phyloP scores from a whole-genome alignment of 257 asterid species.

The Henckelia pumila region DNA sequence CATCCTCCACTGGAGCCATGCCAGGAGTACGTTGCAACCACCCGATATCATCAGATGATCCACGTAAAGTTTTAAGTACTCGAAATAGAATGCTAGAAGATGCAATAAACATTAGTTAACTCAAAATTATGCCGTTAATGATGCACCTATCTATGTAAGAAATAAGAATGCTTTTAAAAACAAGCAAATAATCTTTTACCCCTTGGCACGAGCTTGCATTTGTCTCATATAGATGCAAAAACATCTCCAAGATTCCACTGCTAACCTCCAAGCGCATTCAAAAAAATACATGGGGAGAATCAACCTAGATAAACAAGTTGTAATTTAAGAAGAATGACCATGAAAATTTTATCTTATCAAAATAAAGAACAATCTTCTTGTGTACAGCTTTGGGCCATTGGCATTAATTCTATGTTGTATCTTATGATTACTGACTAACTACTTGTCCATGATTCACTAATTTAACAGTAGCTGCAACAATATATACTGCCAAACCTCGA shows the following conservation, averaged over 20 bases:
- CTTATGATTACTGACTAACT: not conserved
- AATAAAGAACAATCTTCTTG: not conserved
- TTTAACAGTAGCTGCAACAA: conserved; percentile 1
- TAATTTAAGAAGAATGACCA: conserved; percentile 18
- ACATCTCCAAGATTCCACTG: conserved; percentile 49
- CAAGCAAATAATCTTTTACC: conserved; percentile 41
- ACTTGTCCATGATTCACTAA: not conserved
- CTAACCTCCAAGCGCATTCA: conserved; percentile 58
- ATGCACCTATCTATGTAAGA: conserved; percentile 5
- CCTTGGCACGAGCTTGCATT: conserved; percentile 39
- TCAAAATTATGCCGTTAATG: not conserved
- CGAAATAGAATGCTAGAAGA: conserved; percentile 52
- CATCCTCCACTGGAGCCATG: conserved; percentile 80
- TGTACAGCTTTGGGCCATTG: not conserved
- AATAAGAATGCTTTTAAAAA: conserved; percentile 10
- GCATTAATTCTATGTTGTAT: not conserved
- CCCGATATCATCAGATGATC: conserved; percentile 92
- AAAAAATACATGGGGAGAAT: conserved; percentile 52
- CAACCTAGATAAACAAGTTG: conserved; percentile 51
- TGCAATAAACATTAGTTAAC: conserved; percentile 4
- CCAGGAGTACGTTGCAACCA: conserved; percentile 78
- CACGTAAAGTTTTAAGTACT: conserved; percentile 56
- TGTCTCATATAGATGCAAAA: conserved; percentile 43
- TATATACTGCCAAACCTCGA: not conserved
- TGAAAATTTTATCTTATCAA: conserved; percentile 6